Evolutionary conservation across 495 filamentous ascomycete species (phyloP), one percentile per base, ranked within the genome.

Genomic region (Lepraria neglecta): DNA sequence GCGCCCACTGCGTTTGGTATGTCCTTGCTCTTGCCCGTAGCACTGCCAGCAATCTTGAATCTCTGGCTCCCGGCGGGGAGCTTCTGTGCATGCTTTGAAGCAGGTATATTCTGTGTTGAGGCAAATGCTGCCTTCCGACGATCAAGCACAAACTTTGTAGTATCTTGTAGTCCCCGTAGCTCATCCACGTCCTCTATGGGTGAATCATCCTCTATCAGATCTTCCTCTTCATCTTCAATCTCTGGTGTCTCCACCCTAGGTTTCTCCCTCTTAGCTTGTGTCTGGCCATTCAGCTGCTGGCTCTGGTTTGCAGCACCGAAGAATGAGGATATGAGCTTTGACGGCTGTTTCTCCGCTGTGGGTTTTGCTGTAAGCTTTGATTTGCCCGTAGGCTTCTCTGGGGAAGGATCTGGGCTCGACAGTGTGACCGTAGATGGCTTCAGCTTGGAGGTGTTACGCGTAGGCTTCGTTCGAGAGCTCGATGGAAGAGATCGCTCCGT

Each of bases 161-260:
- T 69, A 72, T 46, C 67, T 59, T 48, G 73, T 45, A 33, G 3
- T 9, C 27, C 42, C 15, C n/a, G 71, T 63, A 17, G 70, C 45
- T 55, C 66, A 60, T 24, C 60, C 65, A 46, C 45, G 45, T 60
- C 53, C 14, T 74, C 72, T 38, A 72, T 68, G 15, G 60, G 44
- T 12, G 70, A 75, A 17, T 74, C 74, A 40, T 79, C 76, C 19
- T 76, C 59, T 40, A 80, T 78, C 15, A 65, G 51, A 65, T 80
- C 77, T n/a, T 73, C 70, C 19, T 69, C 63, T 14, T 70, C 65
- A 17, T 65, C 56, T 70, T 73, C 55, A 67, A 64, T 33, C 5
- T 21, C 35, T 17, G 35, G 47, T 19, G 47, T 40, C 38, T 31
- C 51, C 7, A 38, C 52, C 46, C 50, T 48, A 17, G 33, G 35